Conservation (phyloP, 495 filamentous ascomycete species). For the Pyrenula massariospora region DNA sequence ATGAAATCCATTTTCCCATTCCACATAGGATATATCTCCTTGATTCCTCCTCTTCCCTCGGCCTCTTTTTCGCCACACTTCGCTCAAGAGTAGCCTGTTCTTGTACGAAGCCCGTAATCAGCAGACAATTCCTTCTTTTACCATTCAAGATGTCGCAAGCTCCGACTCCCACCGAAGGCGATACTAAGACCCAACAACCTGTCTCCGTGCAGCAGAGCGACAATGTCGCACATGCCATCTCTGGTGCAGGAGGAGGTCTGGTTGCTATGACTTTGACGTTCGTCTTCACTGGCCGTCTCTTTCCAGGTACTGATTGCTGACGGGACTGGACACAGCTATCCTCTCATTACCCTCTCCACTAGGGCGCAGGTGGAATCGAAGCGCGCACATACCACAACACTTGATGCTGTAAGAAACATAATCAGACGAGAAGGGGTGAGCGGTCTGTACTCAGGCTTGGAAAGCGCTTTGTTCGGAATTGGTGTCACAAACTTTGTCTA, state of each 20-base stretch:
- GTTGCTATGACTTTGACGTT: conserved; percentile 93
- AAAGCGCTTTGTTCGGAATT: conserved; percentile 91
- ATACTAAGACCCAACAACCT: neutral
- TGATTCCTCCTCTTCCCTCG: too few relatives aligned
- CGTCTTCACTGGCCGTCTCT: conserved; percentile 10
- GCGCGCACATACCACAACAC: conserved; percentile 70
- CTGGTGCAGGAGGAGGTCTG: conserved; percentile 82
- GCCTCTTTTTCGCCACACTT: too few relatives aligned
- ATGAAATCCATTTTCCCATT: too few relatives aligned
- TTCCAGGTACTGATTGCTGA: conserved; percentile 9
- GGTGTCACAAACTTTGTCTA: conserved; percentile 99
- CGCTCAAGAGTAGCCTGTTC: too few relatives aligned
- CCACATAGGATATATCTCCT: too few relatives aligned
- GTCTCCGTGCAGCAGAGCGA: conserved; percentile 56
- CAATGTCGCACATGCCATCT: conserved; percentile 82
- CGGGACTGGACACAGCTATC: conserved; percentile 72
- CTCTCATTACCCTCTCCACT: conserved; percentile 93
- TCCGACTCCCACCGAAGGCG: neutral
- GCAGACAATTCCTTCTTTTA: too few relatives aligned
- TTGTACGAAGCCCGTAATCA: too few relatives aligned
- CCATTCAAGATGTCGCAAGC: neutral
- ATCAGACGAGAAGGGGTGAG: conserved; percentile 78
- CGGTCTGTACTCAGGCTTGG: conserved; percentile 80
- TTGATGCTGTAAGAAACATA: conserved; percentile 74
- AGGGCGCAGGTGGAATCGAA: conserved; percentile 96